A percentile compares a stretch with the other conserved stretches of the same genome.
phyloP scores from a whole-genome alignment of 2,329 filamentous ascomycete species.

The Colletotrichum scovillei region DNA sequence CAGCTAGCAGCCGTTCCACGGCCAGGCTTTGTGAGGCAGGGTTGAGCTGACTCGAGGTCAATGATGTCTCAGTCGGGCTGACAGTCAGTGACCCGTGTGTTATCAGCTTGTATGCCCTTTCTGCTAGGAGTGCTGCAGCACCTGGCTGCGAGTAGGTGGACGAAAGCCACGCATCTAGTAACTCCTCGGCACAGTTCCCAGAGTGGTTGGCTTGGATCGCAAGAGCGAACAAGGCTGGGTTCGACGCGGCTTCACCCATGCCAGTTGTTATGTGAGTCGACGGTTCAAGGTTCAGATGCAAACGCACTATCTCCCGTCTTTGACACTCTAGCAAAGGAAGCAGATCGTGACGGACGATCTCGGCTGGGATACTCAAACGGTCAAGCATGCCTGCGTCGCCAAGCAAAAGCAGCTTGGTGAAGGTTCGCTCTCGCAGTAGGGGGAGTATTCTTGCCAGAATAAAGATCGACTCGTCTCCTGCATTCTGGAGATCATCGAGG shows the following conservation, averaged over 20 bases:
- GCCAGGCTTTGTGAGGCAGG: not conserved
- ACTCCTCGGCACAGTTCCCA: not conserved
- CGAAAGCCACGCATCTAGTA: slow-evolving; percentile 6
- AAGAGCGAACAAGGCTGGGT: slow-evolving; percentile 9
- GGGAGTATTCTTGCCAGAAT: not conserved
- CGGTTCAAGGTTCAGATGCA: not conserved
- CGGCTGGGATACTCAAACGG: not conserved
- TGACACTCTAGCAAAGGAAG: not conserved
- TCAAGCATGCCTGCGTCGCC: not conserved
- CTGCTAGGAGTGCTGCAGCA: not conserved
- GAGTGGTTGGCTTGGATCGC: not conserved
- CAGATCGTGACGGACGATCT: not conserved
- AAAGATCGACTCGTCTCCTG: not conserved
- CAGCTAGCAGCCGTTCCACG: slow-evolving; percentile 4
- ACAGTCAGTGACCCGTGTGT: too few relatives aligned
- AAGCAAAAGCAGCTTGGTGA: not conserved
- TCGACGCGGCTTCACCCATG: not conserved
- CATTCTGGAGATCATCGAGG: not conserved
- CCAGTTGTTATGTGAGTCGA: not conserved
- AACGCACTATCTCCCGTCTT: not conserved
- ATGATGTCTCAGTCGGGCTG: too few relatives aligned
- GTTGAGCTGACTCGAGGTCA: not conserved
- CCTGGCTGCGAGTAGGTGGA: not conserved
- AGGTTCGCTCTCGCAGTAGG: not conserved
- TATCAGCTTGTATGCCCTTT: not conserved